Evolutionary conservation across 495 filamentous ascomycete species (phyloP), one percentile per base, ranked within the genome.

Genomic region (Penicillium paradoxum): DNA sequence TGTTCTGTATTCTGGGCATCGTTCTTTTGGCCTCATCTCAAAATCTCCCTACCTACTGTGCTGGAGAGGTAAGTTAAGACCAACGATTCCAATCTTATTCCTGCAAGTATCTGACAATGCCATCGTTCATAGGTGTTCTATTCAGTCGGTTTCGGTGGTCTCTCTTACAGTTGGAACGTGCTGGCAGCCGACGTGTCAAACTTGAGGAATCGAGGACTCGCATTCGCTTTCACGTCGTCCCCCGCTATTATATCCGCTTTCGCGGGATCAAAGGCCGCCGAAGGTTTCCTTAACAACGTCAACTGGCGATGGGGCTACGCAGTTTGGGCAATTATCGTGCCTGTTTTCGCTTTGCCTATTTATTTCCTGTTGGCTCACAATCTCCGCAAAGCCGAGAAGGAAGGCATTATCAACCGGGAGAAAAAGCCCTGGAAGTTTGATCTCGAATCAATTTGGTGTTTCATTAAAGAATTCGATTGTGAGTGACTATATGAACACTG

Each of bases 291-390:
- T 58, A 64, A 73, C 9, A 61, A 73, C 11, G 32, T 45, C 24
- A 72, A 72, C 27, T 85, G 73, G 70, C 69, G 79, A 45, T 85
- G 82, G 83, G 75, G 67, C 17, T 83, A 76, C 56, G 81, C 79
- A 42, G 65, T 68, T 24, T 83, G 79, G 60, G 66, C 76, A 45
- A 82, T 85, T 56, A 64, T 83, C 51, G 66, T 74, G 3, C 80
- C 80, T 1, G 47, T 72, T 44, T 60, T 81, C 48, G 75, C 70
- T 52, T 17, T 70, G n/a, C 80, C 80, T n/a, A 56, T 83, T 3
- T 57, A 58, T 24, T 21, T 42, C 19, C 56, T 83, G 32, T 74
- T 83, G 37, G 60, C 64, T 18, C 49, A 49, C 18, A 53, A 57
- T 22, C 37, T 53, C 2, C 49, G 44, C 45, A 37, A 49, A 36